Evolutionary conservation across 306 rosid species (phyloP).

Genomic region (Vicia sativa): DNA sequence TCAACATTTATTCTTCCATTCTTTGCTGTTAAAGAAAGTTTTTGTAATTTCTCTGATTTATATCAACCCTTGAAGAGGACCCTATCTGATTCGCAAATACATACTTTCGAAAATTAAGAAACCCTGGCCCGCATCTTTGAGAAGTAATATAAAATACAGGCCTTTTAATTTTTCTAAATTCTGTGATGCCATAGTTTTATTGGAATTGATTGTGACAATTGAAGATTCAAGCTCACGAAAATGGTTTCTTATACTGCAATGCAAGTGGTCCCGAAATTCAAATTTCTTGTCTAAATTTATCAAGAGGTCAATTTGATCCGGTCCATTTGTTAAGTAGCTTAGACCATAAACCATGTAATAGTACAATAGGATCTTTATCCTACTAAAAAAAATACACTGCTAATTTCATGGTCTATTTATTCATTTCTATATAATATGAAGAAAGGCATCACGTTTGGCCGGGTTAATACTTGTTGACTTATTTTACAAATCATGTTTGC

Average conservation of each 20-base stretch:
- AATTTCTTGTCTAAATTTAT: background rate
- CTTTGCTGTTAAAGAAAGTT: constrained; percentile 11
- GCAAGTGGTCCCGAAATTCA: background rate
- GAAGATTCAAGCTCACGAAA: constrained; percentile 6
- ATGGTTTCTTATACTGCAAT: background rate
- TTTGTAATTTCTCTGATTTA: constrained; percentile 19
- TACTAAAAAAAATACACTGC: background rate
- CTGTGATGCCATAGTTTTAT: background rate
- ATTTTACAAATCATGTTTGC: constrained; percentile 9
- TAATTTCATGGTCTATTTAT: constrained; percentile 1
- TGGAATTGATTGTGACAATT: constrained; percentile 15
- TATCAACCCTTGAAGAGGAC: constrained; percentile 4
- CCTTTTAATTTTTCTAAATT: background rate
- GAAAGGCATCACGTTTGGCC: background rate
- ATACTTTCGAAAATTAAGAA: constrained; percentile 18
- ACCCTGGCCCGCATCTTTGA: constrained; percentile 1
- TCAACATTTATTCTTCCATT: constrained; percentile 3
- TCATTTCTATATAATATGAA: constrained; percentile 16
- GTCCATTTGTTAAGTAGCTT: constrained; percentile 19
- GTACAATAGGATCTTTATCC: background rate
- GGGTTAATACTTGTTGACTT: constrained; percentile 10
- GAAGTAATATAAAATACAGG: constrained; percentile 17
- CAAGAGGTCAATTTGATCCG: background rate
- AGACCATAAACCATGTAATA: background rate
- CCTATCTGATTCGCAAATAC: constrained; percentile 8